A percentile compares a stretch with the other conserved stretches of the same genome.
phyloP scores from a whole-genome alignment of 2,329 filamentous ascomycete genomes.

The Pestalotiopsis sp. region DNA sequence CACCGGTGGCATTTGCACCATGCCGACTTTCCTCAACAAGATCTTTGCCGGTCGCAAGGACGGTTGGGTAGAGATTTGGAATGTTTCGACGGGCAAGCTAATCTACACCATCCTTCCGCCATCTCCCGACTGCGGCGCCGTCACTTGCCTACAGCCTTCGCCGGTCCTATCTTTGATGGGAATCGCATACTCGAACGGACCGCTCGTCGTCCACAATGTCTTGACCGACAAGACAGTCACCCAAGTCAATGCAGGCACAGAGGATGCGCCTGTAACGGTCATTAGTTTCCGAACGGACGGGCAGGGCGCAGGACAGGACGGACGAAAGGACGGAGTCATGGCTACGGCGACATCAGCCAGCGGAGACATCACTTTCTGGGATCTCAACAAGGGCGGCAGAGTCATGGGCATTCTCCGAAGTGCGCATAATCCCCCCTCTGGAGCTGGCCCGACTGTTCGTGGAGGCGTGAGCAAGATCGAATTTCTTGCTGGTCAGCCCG shows the following conservation, averaged over 20 bases:
- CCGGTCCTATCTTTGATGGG: conserved; percentile 84
- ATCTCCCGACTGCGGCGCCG: conserved; percentile 69
- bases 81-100: conserved; percentile 87
- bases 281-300: conserved; percentile 93
- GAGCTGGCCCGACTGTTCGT: conserved; percentile 54
- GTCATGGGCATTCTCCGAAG: conserved; percentile 85
- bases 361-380: conserved; percentile 95
- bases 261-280: conserved; percentile 70
- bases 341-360: conserved; percentile 78
- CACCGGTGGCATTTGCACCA: conserved; percentile 77
- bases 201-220: conserved; percentile 80
- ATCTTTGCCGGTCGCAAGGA: conserved; percentile 86
- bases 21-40: conserved; percentile 97
- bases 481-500: conserved; percentile 85
- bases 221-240: conserved; percentile 75
- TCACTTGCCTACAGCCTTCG: conserved; percentile 85
- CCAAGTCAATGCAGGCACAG: conserved; percentile 65
- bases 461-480: conserved; percentile 86
- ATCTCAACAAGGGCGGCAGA: conserved; percentile 85
- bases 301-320: conserved; percentile 84
- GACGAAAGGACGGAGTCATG: conserved; percentile 86
- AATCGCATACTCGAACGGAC: conserved; percentile 81
- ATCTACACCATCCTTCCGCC: conserved; percentile 88
- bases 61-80: conserved; percentile 96
- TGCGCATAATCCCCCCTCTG: conserved; percentile 78